Evolutionary conservation across 495 filamentous ascomycete species (phyloP), one percentile per base, ranked within the genome.

Genomic region (Daldinia decipiens): DNA sequence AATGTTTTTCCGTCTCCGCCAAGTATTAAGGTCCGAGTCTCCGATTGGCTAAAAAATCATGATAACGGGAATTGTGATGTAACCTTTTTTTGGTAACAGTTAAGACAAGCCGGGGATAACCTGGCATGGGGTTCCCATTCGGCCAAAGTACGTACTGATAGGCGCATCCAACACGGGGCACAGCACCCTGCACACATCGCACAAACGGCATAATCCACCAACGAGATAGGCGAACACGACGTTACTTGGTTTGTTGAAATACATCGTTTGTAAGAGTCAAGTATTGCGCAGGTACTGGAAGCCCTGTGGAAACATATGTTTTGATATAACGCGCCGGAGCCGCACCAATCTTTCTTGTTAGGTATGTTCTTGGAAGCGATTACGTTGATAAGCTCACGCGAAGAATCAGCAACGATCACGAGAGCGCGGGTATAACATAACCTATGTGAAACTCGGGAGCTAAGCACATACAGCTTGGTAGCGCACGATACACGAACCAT

Each of bases 41-140:
- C 55, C 61, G 40, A 72, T 72, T 72, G 70, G 70, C 27, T 27
- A 51, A 43, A 67, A 19, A 8, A 29, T 29, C 26, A 40, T 61
- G 70, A 72, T 72, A 72, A 72, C 70, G 39, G 52, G 36, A 65
- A 38, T 24, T 59, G 59, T 64, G 60, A 64, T 59, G 67, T 55
- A 70, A 70, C 67, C 55, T 70, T 64, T 47, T 70, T 58, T 60
- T 36, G 9, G 26, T 53, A 53, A 27, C 40, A 27, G 55, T 38
- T 17, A 26, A 52, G 17, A 59, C 29, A 51, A 62, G 50, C 17
- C 56, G 57, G 68, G 62, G 62, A 62, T 71, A 58, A 60, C 39
- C 68, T 62, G 50, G 68, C 58, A 59, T 64, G 11, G 34, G 34
- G 34, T 13, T 59, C 68, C 40, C 51, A 62, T n/a, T 15, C 50